A percentile compares a stretch with the other conserved stretches of the same genome.
phyloP scores from a whole-genome alignment of 2,329 filamentous ascomycete species.

The Lachnum nothofagi region DNA sequence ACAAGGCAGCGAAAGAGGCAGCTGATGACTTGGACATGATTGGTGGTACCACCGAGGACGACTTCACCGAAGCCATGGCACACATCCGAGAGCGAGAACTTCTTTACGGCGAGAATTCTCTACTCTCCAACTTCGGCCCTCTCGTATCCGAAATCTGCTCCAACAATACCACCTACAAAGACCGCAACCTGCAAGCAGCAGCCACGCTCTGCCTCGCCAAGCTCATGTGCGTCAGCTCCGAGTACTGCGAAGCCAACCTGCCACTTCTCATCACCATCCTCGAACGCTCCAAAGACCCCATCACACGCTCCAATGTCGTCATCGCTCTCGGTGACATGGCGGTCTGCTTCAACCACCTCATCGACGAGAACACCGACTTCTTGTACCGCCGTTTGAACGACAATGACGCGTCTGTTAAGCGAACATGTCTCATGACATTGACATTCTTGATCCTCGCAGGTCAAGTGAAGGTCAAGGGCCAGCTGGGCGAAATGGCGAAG shows the following conservation, averaged over 20 bases:
- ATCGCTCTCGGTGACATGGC: slow-evolving; percentile 98
- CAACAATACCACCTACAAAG: slow-evolving; percentile 87
- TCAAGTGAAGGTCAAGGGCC: slow-evolving; percentile 98
- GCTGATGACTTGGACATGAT: slow-evolving; percentile 93
- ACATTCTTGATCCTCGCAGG: slow-evolving; percentile 96
- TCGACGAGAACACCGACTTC: slow-evolving; percentile 99
- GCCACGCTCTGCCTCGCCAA: slow-evolving; percentile 94
- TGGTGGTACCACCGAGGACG: slow-evolving; percentile 90
- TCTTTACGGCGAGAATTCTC: slow-evolving; percentile 73
- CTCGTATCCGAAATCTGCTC: slow-evolving; percentile 90
- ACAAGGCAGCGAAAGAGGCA: slow-evolving; percentile 58
- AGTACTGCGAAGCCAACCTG: slow-evolving; percentile 92
- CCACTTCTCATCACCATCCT: slow-evolving; percentile 95
- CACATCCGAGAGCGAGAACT: slow-evolving; percentile 82
- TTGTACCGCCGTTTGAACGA: slow-evolving; percentile 91
- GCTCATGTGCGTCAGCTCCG: slow-evolving; percentile 95
- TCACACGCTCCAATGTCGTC: slow-evolving; percentile 90
- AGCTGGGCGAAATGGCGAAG: slow-evolving; percentile 98
- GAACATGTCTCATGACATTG: slow-evolving; percentile 95
- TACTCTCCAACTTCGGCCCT: slow-evolving; percentile 86
- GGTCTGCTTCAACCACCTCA: slow-evolving; percentile 97
- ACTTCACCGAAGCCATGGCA: slow-evolving; percentile 81
- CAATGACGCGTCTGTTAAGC: slow-evolving; percentile 81
- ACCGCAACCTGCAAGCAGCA: slow-evolving; percentile 84
- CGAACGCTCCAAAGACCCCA: slow-evolving; percentile 86